Conservation (phyloP, 768 basidiomycete genomes). For the Boletus bicolor region DNA sequence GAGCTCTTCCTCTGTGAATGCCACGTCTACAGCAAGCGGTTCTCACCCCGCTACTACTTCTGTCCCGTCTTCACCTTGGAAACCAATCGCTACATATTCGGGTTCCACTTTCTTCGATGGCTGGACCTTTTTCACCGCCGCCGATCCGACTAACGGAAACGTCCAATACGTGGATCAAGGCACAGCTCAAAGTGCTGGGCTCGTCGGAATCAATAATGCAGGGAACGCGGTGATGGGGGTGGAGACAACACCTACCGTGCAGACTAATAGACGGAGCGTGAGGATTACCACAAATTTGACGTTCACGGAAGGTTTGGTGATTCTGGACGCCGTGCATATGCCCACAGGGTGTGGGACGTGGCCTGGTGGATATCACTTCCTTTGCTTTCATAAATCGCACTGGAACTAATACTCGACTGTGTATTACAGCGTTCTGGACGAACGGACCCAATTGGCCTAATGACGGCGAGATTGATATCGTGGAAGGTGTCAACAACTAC, state of each 20-base stretch:
- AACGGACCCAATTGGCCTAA: conserved; percentile 46
- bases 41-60: conserved; percentile 20
- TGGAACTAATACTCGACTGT: background rate
- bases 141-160: conserved; percentile 76
- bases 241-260: conserved; percentile 74
- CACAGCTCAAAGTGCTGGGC: conserved; percentile 55
- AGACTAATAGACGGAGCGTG: conserved; percentile 68
- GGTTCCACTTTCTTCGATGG: conserved; percentile 79
- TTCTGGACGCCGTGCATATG: conserved; percentile 87
- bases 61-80: conserved; percentile 51
- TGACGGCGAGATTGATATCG: conserved; percentile 77
- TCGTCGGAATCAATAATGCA: conserved; percentile 61
- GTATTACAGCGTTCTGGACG: conserved; percentile 43
- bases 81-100: conserved; percentile 53
- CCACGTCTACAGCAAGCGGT: conserved; percentile 22
- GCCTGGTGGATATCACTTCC: conserved; percentile 45
- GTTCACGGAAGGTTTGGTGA: conserved; percentile 66
- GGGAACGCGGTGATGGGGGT: conserved; percentile 87
- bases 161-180: conserved; percentile 65
- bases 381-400: background rate
- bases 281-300: conserved; percentile 65
- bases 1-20: conserved; percentile 22
- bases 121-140: conserved; percentile 66
- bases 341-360: conserved; percentile 87
- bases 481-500: conserved; percentile 81